These are phyloP conservation scores for Neostapfia colusana DNA, from an alignment of 176 grass and related monocot genomes.

Conservation along the genomic window DNA sequence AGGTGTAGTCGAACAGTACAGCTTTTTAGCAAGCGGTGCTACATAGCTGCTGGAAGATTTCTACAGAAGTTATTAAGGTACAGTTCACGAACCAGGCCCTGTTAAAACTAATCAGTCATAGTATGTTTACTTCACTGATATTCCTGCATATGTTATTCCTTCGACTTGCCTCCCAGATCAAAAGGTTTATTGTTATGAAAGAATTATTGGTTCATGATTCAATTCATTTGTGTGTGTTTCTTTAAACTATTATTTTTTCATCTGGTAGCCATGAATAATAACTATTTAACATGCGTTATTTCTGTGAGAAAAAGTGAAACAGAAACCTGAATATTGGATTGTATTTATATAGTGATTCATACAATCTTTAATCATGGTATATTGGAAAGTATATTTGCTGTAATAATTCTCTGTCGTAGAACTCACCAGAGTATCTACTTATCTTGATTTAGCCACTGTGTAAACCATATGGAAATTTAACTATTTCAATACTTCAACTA, in stretches of 20 bases:
- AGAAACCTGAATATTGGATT: neutral
- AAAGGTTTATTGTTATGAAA: neutral
- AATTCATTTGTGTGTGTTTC: neutral
- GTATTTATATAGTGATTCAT: neutral
- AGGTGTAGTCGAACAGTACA: constrained; percentile 92
- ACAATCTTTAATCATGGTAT: neutral
- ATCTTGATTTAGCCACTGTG: neutral
- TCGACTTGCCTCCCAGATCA: neutral
- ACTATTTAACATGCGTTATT: too few species aligned
- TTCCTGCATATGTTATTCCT: neutral
- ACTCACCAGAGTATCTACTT: neutral
- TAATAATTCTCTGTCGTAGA: neutral
- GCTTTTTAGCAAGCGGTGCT: constrained; percentile 89
- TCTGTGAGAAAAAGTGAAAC: too few species aligned
- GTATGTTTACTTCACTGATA: constrained; percentile 7
- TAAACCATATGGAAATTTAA: neutral
- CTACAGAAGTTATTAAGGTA: constrained; percentile 68
- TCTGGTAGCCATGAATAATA: too few species aligned
- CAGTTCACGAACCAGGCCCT: neutral
- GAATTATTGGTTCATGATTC: neutral
- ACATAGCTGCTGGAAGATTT: constrained; percentile 90
- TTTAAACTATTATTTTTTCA: neutral
- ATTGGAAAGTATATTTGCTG: neutral
- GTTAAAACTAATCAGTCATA: neutral
- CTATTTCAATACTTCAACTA: neutral